Base-by-base conservation (phyloP, 148 eudicot genomes). In the Camellia sinensis region DNA sequence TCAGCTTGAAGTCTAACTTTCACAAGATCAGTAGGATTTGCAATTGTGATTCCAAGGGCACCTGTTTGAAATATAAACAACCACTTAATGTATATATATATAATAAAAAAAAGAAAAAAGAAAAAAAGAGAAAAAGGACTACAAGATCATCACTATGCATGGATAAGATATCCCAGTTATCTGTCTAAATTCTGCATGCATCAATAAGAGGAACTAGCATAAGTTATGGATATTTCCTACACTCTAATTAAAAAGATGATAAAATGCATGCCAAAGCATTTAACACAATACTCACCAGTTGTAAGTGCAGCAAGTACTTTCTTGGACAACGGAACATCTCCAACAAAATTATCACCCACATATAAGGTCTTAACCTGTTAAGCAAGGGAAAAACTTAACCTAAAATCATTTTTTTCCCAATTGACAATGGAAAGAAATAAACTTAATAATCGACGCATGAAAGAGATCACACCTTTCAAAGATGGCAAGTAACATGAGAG, bases 1-100 rank as follows among this genome's bases (percentile, higher is more conserved):
- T 96, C 99, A 85, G 99, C 84, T 82, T 96, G 99, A 78, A 96
- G 98, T 63, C 99, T 89, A 59, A 93, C 99, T 92, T 96, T 96
- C 21, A 96, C 99, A 53, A 96, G 98, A 86, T 96, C 99, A 67
- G 99, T 96, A 73, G 99, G 99, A 78, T 92, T 96, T 50, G 99
- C 99, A 77, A 93, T 75, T 17, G 86, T 52, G 73, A 96, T 96
- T 76, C 85, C 99, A 54, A 96, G 43, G 76, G 94, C 99, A 78
- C 99, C 99, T 96, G 83, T 78, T 67, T 82, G 45, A 73, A 12
- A 61, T 37, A 60, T 52, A 82, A 62, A 18, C 70, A 62, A 50
- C 3, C 37, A 6, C 43, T 5, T 61, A 53, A n/a, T 22, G 64
- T 4, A 82, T 64, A 29, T 29, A 29, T 29, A 29, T 29, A 29